These are phyloP conservation scores for Hypoxylon fuscum DNA, from an alignment of 495 filamentous ascomycete genomes.

Conservation along the genomic window DNA sequence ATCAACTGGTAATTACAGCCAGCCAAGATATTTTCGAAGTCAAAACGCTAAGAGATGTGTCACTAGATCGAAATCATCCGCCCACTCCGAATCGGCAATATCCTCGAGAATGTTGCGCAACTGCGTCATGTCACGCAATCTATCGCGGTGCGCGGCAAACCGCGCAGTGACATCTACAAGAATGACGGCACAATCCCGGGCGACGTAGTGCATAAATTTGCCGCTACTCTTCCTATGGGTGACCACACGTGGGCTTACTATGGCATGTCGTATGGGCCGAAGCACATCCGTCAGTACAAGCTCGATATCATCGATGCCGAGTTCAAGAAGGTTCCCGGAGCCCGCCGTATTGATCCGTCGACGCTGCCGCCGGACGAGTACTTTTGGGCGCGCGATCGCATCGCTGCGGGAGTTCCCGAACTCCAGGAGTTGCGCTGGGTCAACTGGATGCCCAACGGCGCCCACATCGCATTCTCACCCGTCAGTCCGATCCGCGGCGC, in stretches of 20 bases:
- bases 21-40: not conserved
- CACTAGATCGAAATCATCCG: constrained; percentile 57
- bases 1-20: constrained; percentile 42
- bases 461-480: constrained; percentile 62
- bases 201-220: constrained; percentile 48
- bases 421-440: constrained; percentile 62
- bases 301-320: constrained; percentile 46
- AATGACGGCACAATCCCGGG: constrained; percentile 51
- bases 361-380: constrained; percentile 44
- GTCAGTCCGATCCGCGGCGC: constrained; percentile 56
- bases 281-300: constrained; percentile 45
- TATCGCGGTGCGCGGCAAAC: constrained; percentile 54
- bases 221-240: constrained; percentile 51
- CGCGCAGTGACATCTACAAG: constrained; percentile 55
- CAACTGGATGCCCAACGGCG: constrained; percentile 63
- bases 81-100: constrained; percentile 58
- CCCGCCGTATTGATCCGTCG: constrained; percentile 45
- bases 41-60: not conserved
- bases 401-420: constrained; percentile 55
- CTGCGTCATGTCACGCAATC: constrained; percentile 62
- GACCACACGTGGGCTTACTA: constrained; percentile 62
- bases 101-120: constrained; percentile 66
- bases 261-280: constrained; percentile 55
- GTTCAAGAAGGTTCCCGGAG: constrained; percentile 53
- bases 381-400: constrained; percentile 50